Percentiles rank a stretch among this genome's conserved stretches.
phyloP scores from a whole-genome alignment of 148 eudicot genomes.

The Dysphania ambrosioides region DNA sequence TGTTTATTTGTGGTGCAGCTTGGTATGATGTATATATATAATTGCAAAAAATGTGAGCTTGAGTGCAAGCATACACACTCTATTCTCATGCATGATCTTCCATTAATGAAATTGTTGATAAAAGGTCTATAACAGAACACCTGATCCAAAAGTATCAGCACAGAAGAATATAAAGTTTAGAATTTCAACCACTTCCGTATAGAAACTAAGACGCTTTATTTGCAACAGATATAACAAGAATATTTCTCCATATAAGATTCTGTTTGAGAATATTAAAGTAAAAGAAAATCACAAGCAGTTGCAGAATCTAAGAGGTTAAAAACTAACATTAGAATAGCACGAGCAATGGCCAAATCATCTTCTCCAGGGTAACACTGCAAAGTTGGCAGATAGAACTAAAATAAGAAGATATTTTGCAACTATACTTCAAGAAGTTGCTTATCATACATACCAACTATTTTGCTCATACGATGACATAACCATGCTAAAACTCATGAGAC shows the following conservation, averaged over 20 bases:
- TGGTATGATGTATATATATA: not conserved
- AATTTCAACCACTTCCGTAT: not conserved
- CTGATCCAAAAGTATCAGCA: not conserved
- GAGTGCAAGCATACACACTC: not conserved
- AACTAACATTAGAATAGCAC: slow-evolving; percentile 77
- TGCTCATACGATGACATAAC: not conserved
- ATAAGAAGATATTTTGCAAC: not conserved
- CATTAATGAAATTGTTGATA: not conserved
- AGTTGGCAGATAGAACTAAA: slow-evolving; percentile 10
- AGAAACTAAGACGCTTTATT: not conserved
- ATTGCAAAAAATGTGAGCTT: not conserved
- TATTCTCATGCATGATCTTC: not conserved
- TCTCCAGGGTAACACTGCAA: slow-evolving; percentile 96
- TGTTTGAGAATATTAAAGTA: not conserved
- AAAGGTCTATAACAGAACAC: not conserved
- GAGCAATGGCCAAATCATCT: slow-evolving; percentile 88
- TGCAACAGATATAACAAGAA: not conserved
- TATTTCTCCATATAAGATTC: not conserved
- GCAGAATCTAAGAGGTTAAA: slow-evolving; percentile 5
- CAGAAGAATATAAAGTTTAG: not conserved
- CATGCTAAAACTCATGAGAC: not conserved
- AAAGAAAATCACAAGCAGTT: not conserved
- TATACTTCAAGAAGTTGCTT: not conserved
- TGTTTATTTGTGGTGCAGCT: not conserved
- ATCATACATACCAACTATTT: not conserved